Conservation (phyloP, 2,329 filamentous ascomycete species). For the Dryadomyces quercivorus region DNA sequence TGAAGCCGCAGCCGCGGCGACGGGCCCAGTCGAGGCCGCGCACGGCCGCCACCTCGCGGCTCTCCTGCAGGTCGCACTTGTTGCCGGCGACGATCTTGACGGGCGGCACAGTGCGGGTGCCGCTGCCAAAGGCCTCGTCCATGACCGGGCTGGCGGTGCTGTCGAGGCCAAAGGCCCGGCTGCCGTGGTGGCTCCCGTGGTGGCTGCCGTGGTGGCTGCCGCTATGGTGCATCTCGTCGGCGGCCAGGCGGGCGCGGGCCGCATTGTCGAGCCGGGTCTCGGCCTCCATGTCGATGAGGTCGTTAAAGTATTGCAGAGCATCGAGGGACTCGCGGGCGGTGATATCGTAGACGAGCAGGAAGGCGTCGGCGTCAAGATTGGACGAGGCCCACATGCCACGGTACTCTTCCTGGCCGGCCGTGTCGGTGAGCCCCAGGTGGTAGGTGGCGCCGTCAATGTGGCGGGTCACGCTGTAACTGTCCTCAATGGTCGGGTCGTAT, state of each 20-base stretch:
- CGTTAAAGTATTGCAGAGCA: constrained; percentile 66
- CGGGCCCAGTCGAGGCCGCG: constrained; percentile 68
- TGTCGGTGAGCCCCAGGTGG: constrained; percentile 70
- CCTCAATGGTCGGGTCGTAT: constrained; percentile 71
- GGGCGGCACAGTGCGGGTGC: constrained; percentile 47
- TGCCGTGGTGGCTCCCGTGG: constrained; percentile 13
- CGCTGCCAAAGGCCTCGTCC: constrained; percentile 17
- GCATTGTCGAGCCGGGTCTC: constrained; percentile 56
- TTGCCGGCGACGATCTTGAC: constrained; percentile 79
- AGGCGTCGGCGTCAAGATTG: constrained; percentile 70
- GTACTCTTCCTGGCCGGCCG: constrained; percentile 83
- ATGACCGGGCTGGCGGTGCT: not conserved
- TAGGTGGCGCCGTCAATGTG: constrained; percentile 70
- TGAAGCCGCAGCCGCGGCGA: constrained; percentile 63
- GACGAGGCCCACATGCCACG: constrained; percentile 73
- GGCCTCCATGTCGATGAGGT: constrained; percentile 72
- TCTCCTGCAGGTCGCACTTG: constrained; percentile 69
- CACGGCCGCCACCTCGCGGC: constrained; percentile 55
- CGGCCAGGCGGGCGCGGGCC: constrained; percentile 36
- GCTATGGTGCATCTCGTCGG: constrained; percentile 3
- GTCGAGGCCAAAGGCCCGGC: constrained; percentile 12
- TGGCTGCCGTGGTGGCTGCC: not conserved
- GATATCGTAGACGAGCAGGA: constrained; percentile 81
- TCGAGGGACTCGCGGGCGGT: constrained; percentile 57
- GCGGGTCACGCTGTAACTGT: constrained; percentile 75